Evolutionary conservation across 805 yeast species (phyloP).

Genomic region (Kodamaea leandrae): DNA sequence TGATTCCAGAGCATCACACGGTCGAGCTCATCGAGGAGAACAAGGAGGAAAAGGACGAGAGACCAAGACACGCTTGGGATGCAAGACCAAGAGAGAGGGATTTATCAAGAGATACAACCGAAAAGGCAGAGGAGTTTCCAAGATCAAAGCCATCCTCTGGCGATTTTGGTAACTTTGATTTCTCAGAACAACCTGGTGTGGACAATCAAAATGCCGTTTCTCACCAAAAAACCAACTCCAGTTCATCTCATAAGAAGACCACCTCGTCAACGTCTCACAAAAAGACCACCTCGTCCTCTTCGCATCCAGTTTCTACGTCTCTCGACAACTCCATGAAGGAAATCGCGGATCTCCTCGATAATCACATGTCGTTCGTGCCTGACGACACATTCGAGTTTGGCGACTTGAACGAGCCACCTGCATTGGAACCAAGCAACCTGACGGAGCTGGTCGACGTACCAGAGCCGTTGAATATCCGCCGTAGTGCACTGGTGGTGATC

Average conservation of each 20-base stretch:
- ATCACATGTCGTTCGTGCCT: constrained; percentile 5
- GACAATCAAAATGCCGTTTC: no score
- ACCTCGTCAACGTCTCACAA: no score
- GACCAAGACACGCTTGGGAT: no score
- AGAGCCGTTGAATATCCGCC: constrained; percentile 2
- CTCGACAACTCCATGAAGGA: constrained; percentile 39
- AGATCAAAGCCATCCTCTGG: no score
- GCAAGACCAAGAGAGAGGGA: no score
- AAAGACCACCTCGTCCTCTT: background rate
- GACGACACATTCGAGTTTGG: constrained; percentile 10
- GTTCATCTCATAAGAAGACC: no score
- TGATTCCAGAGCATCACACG: background rate
- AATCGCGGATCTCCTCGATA: constrained; percentile 37
- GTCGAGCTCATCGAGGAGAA: background rate
- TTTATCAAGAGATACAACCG: no score
- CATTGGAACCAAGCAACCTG: background rate
- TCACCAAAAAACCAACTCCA: no score
- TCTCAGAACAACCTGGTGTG: no score
- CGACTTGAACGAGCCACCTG: constrained; percentile 5
- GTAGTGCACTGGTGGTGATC: background rate
- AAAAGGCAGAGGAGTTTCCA: no score
- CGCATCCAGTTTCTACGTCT: constrained; percentile 9
- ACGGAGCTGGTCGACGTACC: background rate
- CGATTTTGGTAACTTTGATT: no score
- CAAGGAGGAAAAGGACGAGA: background rate